Evolutionary conservation across 371 early-diverging fungal species (phyloP).

Genomic region (Massospora cicadina): DNA sequence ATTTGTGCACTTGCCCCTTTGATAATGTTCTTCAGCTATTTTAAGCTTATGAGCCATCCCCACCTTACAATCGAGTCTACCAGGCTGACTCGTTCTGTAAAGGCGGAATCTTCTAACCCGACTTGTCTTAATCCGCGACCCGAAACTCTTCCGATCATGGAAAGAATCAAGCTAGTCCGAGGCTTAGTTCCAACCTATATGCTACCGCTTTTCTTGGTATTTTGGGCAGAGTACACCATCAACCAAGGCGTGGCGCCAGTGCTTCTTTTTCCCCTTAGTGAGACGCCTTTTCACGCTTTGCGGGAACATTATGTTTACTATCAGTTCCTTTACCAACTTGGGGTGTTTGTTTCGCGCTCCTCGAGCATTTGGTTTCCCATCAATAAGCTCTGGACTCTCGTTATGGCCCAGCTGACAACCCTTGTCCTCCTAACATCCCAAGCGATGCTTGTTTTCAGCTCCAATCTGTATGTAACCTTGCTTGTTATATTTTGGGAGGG

Average conservation of each 20-base stretch:
- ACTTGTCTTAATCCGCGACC: neutral
- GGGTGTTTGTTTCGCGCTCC: slow-evolving; percentile 19
- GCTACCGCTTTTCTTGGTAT: slow-evolving; percentile 23
- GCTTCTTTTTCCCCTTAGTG: slow-evolving; percentile 20
- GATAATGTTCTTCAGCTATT: slow-evolving; percentile 9
- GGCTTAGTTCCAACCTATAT: slow-evolving; percentile 18
- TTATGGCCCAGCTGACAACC: slow-evolving; percentile 16
- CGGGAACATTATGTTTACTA: slow-evolving; percentile 26
- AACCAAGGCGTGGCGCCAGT: slow-evolving; percentile 27
- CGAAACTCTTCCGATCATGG: neutral
- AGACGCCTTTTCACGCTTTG: slow-evolving; percentile 19
- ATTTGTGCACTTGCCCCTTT: slow-evolving; percentile 16
- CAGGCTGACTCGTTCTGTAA: neutral
- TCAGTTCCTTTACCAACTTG: slow-evolving; percentile 24
- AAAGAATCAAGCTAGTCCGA: neutral
- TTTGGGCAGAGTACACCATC: slow-evolving; percentile 27
- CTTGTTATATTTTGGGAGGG: slow-evolving; percentile 23
- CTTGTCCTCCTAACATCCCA: slow-evolving; percentile 17
- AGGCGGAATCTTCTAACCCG: neutral
- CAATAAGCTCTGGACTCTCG: slow-evolving; percentile 18
- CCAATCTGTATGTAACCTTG: slow-evolving; percentile 19
- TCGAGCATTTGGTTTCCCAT: slow-evolving; percentile 18
- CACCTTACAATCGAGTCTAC: slow-evolving; percentile 4
- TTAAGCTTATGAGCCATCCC: slow-evolving; percentile 6
- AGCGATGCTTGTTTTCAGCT: slow-evolving; percentile 14